Percentiles rank a stretch among this genome's conserved stretches.
phyloP scores from a whole-genome alignment of 495 filamentous ascomycete genomes.

The Pyrenopolyporus hunteri region DNA sequence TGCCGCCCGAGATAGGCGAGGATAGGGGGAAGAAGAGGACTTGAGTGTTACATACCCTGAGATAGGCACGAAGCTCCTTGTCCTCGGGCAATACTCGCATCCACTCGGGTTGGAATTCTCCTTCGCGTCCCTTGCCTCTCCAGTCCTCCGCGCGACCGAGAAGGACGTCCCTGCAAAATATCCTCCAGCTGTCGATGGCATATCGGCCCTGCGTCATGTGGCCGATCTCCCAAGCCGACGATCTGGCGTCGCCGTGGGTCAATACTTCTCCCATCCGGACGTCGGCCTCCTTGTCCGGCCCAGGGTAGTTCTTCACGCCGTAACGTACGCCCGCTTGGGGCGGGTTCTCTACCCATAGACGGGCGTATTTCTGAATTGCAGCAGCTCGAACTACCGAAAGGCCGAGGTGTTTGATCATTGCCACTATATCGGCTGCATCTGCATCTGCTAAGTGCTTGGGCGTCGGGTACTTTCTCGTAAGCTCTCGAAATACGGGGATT shows the following conservation, averaged over 20 bases:
- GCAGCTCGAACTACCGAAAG: constrained; percentile 62
- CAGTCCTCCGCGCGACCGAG: constrained; percentile 66
- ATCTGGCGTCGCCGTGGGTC: constrained; percentile 28
- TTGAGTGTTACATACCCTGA: no score
- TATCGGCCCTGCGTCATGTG: constrained; percentile 89
- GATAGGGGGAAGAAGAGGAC: no score
- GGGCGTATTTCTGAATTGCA: constrained; percentile 68
- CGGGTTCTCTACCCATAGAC: constrained; percentile 69
- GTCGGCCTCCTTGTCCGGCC: constrained; percentile 58
- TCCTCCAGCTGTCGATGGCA: constrained; percentile 89
- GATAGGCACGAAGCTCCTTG: constrained; percentile 86
- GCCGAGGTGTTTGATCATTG: constrained; percentile 74
- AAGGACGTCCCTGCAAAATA: constrained; percentile 86
- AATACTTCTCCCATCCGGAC: constrained; percentile 57
- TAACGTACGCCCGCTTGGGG: constrained; percentile 66
- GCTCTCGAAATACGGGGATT: constrained; percentile 73
- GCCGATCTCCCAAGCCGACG: constrained; percentile 78
- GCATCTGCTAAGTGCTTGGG: constrained; percentile 68
- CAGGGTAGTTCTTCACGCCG: constrained; percentile 73
- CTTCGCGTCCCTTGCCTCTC: constrained; percentile 56
- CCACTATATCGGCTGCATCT: constrained; percentile 59
- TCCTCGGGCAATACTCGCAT: constrained; percentile 82
- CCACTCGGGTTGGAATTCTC: constrained; percentile 75
- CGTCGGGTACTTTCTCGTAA: constrained; percentile 73
- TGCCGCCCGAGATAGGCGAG: no score